Base-by-base conservation (phyloP, 2,329 filamentous ascomycete species). In the Cytospora schulzeri region DNA sequence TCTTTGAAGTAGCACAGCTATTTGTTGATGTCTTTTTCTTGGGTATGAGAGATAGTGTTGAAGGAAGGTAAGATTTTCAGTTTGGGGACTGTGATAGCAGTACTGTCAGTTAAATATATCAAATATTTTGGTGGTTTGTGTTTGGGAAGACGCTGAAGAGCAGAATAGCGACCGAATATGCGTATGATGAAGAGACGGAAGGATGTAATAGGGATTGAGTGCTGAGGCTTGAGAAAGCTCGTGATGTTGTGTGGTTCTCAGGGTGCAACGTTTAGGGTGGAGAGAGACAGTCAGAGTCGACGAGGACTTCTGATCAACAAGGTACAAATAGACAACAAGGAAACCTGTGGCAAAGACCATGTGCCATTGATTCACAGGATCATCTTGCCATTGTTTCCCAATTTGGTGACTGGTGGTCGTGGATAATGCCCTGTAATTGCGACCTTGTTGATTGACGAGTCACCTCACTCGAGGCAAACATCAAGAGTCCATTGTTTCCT, bases 1-100 rank as follows among this genome's bases (percentile, higher is more conserved):
- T 67, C 58, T 65, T 28, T 28, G 50, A 35, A 19, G 58, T 67
- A 67, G 65, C 65, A 48, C 65, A 67, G 65, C 65, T 67, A 65
- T 22, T 66, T 57, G 28, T 64, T 24, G 45, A 64, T 64, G 58
- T 66, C 29, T 41, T 35, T 35, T 41, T 35, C 19, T 51, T 52
- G 22, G 53, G 12, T 53, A 57, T 54, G 17, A 33, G 28, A 52
- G 35, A 26, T 50, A 38, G 56, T n/a, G 38, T 57, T 15, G 52
- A 62, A 56, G 29, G 59, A 62, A 22, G 48, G 59, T 61, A 33
- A 55, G 35, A 26, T 24, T 61, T 29, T 24, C 11, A 28, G 22
- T 35, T 22, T 48, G 19, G 41, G 12, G 38, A 35, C 9, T 50
- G n/a, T 15, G 12, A 22, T 28, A 53, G 53, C 59, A 62, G 38